phyloP scores from a whole-genome alignment of 805 yeast genomes.

The Lipomyces lipofer region DNA sequence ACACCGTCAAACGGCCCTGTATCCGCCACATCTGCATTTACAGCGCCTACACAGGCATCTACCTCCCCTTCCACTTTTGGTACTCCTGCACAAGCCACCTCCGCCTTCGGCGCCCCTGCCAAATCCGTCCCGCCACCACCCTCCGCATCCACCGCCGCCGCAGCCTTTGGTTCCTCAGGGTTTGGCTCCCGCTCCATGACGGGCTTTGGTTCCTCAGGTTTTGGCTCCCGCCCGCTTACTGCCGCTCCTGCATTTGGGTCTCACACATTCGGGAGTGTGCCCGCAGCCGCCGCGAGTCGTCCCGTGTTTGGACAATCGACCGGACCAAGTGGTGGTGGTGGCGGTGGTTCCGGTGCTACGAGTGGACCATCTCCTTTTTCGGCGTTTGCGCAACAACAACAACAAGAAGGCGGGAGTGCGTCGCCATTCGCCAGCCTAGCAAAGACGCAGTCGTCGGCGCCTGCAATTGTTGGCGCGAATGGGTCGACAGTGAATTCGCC shows the following conservation, averaged over 20 bases:
- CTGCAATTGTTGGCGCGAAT: not conserved
- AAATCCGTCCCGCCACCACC: not conserved
- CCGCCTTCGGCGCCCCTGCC: conserved; percentile 4
- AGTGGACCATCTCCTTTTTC: not conserved
- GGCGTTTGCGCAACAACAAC: conserved; percentile 13
- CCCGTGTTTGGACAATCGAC: conserved; percentile 4
- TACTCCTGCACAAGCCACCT: not conserved
- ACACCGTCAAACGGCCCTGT: not conserved
- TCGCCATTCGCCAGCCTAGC: conserved; percentile 1
- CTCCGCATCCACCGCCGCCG: not conserved
- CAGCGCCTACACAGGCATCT: conserved; percentile 5
- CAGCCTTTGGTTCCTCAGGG: not conserved
- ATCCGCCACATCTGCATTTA: conserved; percentile 3
- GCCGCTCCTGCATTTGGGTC: conserved; percentile 12
- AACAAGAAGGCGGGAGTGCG: not conserved
- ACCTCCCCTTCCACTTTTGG: conserved; percentile 7
- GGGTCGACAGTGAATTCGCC: not conserved
- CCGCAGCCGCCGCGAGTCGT: not conserved
- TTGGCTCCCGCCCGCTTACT: not conserved
- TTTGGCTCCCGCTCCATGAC: not conserved
- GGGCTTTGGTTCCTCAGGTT: not conserved
- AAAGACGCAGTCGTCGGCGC: not conserved
- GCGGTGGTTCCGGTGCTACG: not conserved
- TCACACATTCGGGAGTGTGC: conserved; percentile 12
- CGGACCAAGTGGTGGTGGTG: too few relatives aligned